Evolutionary conservation across 1,284 basidiomycete genomes (phyloP).

Genomic region (Austropuccinia psidii): DNA sequence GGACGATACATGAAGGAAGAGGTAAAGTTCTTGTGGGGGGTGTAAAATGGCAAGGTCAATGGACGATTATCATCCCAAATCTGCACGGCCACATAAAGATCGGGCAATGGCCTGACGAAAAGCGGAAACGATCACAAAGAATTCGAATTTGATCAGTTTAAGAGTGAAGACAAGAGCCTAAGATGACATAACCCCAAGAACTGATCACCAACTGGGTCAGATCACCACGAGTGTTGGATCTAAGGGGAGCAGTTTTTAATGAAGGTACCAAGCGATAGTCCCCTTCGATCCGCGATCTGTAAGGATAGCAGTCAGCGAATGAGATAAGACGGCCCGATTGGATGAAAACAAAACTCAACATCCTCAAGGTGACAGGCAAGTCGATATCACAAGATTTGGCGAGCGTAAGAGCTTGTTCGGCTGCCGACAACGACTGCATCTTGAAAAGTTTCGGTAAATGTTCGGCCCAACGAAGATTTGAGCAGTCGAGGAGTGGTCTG

Average conservation of each 20-base stretch:
- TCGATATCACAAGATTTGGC: slow-evolving; percentile 78
- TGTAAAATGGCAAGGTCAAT: slow-evolving; percentile 77
- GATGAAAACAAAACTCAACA: slow-evolving; percentile 54
- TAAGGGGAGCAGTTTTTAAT: neutral
- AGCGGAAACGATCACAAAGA: neutral
- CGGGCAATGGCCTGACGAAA: slow-evolving; percentile 62
- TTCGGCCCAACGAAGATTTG: too few species aligned
- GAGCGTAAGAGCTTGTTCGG: slow-evolving; percentile 58
- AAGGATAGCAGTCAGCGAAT: slow-evolving; percentile 16
- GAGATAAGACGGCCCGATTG: neutral
- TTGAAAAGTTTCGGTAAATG: too few species aligned
- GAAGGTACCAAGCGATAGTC: neutral
- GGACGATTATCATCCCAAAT: slow-evolving; percentile 88
- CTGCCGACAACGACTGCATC: slow-evolving; percentile 19
- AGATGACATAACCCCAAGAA: neutral
- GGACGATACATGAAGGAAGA: slow-evolving; percentile 65
- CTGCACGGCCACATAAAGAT: slow-evolving; percentile 84
- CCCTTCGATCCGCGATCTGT: slow-evolving; percentile 37
- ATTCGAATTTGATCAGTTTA: slow-evolving; percentile 43
- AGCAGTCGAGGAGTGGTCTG: neutral
- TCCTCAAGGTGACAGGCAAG: slow-evolving; percentile 73
- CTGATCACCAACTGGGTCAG: slow-evolving; percentile 2
- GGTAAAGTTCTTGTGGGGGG: slow-evolving; percentile 85
- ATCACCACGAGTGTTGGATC: neutral
- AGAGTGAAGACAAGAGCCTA: neutral